These are phyloP conservation scores for Cercophora samala DNA, from an alignment of 495 filamentous ascomycete species.

Conservation along the genomic window DNA sequence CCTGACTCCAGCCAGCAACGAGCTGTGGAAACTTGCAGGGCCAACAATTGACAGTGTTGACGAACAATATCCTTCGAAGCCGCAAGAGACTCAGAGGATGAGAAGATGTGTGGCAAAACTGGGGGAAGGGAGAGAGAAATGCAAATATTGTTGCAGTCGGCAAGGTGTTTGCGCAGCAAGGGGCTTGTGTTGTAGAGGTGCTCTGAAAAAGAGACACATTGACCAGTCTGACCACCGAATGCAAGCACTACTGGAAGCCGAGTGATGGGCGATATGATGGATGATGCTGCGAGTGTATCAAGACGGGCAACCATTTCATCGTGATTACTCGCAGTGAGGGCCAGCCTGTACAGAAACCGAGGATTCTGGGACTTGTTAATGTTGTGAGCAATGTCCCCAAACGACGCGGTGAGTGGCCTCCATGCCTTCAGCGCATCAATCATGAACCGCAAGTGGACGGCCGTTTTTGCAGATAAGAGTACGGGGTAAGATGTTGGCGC, in stretches of 20 bases:
- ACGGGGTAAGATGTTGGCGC: slow-evolving; percentile 15
- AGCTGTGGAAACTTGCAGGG: slow-evolving; percentile 50
- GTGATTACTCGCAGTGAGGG: not conserved
- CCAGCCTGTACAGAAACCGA: not conserved
- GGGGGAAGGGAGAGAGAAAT: slow-evolving; percentile 34
- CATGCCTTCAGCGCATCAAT: not conserved
- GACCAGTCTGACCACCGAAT: slow-evolving; percentile 50
- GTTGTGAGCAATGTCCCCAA: not conserved
- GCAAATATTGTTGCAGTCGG: slow-evolving; percentile 33
- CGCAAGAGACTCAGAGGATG: slow-evolving; percentile 24
- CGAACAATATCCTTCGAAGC: slow-evolving; percentile 33
- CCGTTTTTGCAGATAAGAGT: not conserved
- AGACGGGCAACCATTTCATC: not conserved
- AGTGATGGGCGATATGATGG: not conserved
- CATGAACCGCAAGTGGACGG: not conserved
- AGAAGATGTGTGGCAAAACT: slow-evolving; percentile 50
- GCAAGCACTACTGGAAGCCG: slow-evolving; percentile 39
- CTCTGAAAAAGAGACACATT: slow-evolving; percentile 36
- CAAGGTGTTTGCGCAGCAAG: slow-evolving; percentile 26
- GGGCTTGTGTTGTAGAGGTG: slow-evolving; percentile 31
- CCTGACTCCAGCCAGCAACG: slow-evolving; percentile 51
- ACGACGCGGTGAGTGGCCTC: not conserved
- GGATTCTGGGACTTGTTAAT: not conserved
- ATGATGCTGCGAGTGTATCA: not conserved
- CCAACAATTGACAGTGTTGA: slow-evolving; percentile 47